These are phyloP conservation scores for Yarrowia bubula DNA, from an alignment of 805 yeast species.

Conservation along the genomic window DNA sequence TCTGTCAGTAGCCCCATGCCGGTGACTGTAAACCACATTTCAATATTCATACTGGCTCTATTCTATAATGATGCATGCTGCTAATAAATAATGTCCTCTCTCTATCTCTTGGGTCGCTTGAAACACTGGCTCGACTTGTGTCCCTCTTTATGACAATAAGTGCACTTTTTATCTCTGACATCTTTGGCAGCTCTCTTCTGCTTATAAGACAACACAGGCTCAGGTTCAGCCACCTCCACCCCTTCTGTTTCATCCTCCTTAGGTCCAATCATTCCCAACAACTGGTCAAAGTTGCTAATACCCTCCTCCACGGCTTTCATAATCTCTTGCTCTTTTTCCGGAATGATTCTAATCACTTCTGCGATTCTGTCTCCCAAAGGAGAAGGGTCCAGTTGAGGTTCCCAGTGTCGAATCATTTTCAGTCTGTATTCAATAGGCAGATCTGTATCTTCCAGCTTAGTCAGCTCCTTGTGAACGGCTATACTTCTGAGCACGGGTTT, in stretches of 20 bases:
- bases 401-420: slow-evolving; percentile 10
- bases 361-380: slow-evolving; percentile 16
- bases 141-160: slow-evolving; percentile 10
- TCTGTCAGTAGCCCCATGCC: too few relatives aligned
- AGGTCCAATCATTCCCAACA: background rate
- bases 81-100: background rate
- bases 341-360: background rate
- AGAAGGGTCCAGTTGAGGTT: slow-evolving; percentile 18
- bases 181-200: slow-evolving; percentile 22
- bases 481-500: slow-evolving; percentile 12
- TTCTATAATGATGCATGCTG: too few relatives aligned
- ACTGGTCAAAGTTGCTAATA: slow-evolving; percentile 6
- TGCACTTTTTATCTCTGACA: slow-evolving; percentile 2
- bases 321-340: slow-evolving; percentile 10
- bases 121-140: slow-evolving; percentile 19
- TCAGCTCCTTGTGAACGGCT: slow-evolving; percentile 3
- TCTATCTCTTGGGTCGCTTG: slow-evolving; percentile 10
- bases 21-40: too few relatives aligned
- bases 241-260: background rate
- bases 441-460: slow-evolving; percentile 4
- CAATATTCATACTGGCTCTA: too few relatives aligned
- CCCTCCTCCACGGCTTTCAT: background rate
- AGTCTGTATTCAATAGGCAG: slow-evolving; percentile 5
- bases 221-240: background rate
- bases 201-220: background rate